Conservation (phyloP, 2,329 filamentous ascomycete species). For the Aureobasidium namibiae region DNA sequence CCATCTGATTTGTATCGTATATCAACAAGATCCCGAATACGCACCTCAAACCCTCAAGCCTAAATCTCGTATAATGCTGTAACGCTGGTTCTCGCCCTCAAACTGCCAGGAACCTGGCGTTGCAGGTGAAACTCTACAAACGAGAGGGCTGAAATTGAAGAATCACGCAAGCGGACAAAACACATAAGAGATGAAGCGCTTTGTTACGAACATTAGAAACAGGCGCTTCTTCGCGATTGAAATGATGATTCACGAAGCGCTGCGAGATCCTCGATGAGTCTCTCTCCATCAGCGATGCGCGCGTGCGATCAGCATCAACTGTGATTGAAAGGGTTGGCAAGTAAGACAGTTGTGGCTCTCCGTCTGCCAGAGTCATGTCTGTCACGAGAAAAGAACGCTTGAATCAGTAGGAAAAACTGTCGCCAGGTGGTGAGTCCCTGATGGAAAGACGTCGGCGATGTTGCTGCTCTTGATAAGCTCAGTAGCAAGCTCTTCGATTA, state of each 20-base stretch:
- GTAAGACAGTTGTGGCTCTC: neutral
- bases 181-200: neutral
- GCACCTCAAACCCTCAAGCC: neutral
- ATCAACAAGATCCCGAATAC: neutral
- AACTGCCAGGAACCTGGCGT: neutral
- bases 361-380: conserved; percentile 1
- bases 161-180: neutral
- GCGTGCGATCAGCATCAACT: neutral
- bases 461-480: neutral
- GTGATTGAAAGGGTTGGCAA: neutral
- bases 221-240: neutral
- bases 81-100: neutral
- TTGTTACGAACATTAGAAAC: neutral
- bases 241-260: neutral
- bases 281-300: neutral
- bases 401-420: neutral
- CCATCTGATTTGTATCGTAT: neutral
- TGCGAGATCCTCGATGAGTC: neutral
- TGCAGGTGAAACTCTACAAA: neutral
- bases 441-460: neutral
- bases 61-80: neutral
- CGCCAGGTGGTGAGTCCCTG: neutral
- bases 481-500: neutral
- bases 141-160: neutral
- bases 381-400: neutral